Evolutionary conservation across 2,329 filamentous ascomycete species (phyloP), one percentile per base, ranked within the genome.

Genomic region (Epichloe uncinata): DNA sequence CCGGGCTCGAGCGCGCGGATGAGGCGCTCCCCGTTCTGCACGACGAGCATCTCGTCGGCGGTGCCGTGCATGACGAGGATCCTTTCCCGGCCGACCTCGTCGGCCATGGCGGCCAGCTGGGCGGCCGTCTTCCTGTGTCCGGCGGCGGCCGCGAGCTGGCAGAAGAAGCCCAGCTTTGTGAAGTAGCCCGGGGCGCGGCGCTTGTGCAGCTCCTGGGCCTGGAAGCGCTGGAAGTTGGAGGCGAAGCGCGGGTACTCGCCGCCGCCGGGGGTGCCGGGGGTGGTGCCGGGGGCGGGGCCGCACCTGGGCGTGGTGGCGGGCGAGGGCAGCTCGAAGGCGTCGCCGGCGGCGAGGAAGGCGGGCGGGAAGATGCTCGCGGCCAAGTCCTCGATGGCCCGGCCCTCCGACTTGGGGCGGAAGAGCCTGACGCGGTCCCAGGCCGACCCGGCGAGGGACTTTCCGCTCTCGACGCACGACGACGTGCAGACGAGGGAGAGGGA

Each of bases 41-140:
- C 72, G 4, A 77, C 79, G 56, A 95, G 84, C 84, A 95, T 89
- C n/a, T 73, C 71, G 65, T 95, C 89, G 8, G 67, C 66, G 0
- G 76, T 82, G 7, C 89, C 89, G 65, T 95, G 88, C 56, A 91
- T 65, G 5, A 95, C 78, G 57, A 87, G 65, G 55, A 95, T 90
- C 34, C 87, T 71, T 55, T 84, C 77, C 48, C 85, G 73, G 0
- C 87, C 87, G 1, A 95, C 75, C 33, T 64, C 67, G 56, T 88
- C 80, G 0, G 75, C 84, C 54, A 95, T 71, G 53, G 74, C 69
- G 4, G 54, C 58, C 44, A 95, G 66, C 66, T 94, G 83, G 52
- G 69, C 74, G 0, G 76, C 64, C 12, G 74, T 79, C 72, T 95
- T 95, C 65, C 79, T 70, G 65, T 95, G 89, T 77, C 86, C 87